Evolutionary conservation across 106 monocot species (phyloP), one percentile per base, ranked within the genome.

Genomic region (Iris macrosiphon): DNA sequence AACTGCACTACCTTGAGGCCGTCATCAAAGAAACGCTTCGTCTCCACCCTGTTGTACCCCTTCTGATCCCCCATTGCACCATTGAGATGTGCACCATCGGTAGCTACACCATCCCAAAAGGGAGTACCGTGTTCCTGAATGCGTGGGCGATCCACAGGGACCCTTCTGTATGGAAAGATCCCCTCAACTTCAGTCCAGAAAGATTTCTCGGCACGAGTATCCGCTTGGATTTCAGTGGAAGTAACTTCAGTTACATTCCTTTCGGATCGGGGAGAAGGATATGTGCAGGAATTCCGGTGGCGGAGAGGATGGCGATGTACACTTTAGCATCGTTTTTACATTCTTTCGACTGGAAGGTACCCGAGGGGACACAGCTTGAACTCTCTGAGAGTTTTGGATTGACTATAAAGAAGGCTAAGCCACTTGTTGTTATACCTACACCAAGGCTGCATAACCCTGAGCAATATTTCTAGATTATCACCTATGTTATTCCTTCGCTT

Each of bases 261-360:
- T 78, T 78, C 32, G 78, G 78, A 8, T 61, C 72, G 0, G 67
- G 71, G 2, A 78, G 78, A 47, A 72, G 82, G 42, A 69, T 62
- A 2, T 83, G 82, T 31, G 50, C 56, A 0, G 77, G 82, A 37
- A 77, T 77, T 12, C 2, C 51, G 10, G 33, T 73, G 61, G 82
- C 59, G 0, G 77, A 77, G 66, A 77, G 60, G 65, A 70, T 73
- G 55, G 23, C 41, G 0, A 12, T 24, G 4, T 79, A 65, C 27
- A 18, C 32, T 1, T 2, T 66, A 6, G 69, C 74, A 2, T 47
- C 60, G 11, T 35, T 79, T 50, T 20, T 79, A 17, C 79, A 74
- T 53, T 40, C 39, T 4, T 79, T 79, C 42, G 74, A 79, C 2
- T 79, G 79, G 79, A 23, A 56, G 54, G 21, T 79, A 23, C 61